Percentiles rank a stretch among this genome's conserved stretches.
Evolutionary conservation across 345 rosid species (phyloP).

Genomic region (Salix exigua): DNA sequence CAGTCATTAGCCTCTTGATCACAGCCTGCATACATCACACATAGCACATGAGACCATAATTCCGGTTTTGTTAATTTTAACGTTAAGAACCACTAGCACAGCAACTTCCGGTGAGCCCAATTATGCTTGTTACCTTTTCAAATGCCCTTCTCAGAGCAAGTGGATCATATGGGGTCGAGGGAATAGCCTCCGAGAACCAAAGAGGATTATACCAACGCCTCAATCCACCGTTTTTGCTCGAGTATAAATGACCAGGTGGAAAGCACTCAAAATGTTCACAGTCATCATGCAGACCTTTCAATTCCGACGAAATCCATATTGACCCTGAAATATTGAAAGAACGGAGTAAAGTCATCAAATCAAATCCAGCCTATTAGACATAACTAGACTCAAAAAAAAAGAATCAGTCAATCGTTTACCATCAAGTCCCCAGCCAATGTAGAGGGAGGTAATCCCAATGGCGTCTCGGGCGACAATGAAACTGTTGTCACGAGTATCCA

Average conservation of each 20-base stretch:
- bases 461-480: slow-evolving; percentile 93
- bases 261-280: slow-evolving; percentile 85
- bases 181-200: slow-evolving; percentile 69
- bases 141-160: slow-evolving; percentile 63
- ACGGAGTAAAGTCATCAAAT: not conserved
- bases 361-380: not conserved
- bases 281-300: slow-evolving; percentile 84
- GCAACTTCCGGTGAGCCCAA: not conserved
- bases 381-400: not conserved
- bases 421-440: slow-evolving; percentile 91
- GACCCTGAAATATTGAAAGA: slow-evolving; percentile 44
- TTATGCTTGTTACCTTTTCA: slow-evolving; percentile 46
- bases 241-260: slow-evolving; percentile 89
- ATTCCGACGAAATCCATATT: slow-evolving; percentile 77
- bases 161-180: slow-evolving; percentile 72
- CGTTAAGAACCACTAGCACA: not conserved
- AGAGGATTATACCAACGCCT: slow-evolving; percentile 87
- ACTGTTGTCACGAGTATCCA: slow-evolving; percentile 75
- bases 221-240: slow-evolving; percentile 71
- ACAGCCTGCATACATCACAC: slow-evolving; percentile 57
- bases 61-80: not conserved
- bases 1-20: slow-evolving; percentile 84
- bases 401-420: slow-evolving; percentile 33
- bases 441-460: slow-evolving; percentile 88
- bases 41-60: not conserved